These are phyloP conservation scores for Aethionema arabicum DNA, from an alignment of 345 rosid species.

Conservation along the genomic window DNA sequence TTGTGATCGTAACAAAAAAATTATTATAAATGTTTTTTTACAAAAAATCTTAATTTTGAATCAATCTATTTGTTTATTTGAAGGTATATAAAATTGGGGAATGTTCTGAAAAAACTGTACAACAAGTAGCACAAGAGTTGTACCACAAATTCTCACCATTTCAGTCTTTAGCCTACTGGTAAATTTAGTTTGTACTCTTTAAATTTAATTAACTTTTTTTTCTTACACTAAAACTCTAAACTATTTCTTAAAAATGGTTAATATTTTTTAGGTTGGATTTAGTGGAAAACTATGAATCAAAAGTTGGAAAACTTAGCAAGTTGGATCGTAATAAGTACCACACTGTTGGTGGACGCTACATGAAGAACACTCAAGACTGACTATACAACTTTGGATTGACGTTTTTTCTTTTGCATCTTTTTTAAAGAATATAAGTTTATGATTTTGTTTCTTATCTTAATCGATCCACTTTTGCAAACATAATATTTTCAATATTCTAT, in stretches of 20 bases:
- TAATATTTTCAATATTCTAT: too few relatives aligned
- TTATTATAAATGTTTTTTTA: too few relatives aligned
- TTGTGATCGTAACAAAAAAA: too few relatives aligned
- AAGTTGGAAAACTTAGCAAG: not conserved
- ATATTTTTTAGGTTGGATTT: not conserved
- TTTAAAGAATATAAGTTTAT: too few relatives aligned
- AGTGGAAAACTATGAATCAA: not conserved
- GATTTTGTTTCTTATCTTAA: too few relatives aligned
- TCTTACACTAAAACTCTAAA: not conserved
- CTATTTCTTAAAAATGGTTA: not conserved
- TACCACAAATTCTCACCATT: slow-evolving; percentile 27
- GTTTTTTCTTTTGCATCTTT: too few relatives aligned
- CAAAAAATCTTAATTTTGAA: too few relatives aligned
- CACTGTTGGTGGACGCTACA: not conserved
- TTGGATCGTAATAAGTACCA: not conserved
- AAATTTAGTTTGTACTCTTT: not conserved
- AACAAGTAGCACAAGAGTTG: slow-evolving; percentile 4
- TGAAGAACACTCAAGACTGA: too few relatives aligned
- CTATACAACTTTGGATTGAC: too few relatives aligned
- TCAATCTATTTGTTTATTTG: too few relatives aligned
- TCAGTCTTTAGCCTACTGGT: slow-evolving; percentile 28
- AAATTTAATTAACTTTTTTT: not conserved
- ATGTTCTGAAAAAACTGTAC: slow-evolving; percentile 13
- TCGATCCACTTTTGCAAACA: too few relatives aligned
- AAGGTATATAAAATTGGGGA: slow-evolving; percentile 17